Conservation (phyloP, 768 basidiomycete species). For the Pleurotus giganteus region DNA sequence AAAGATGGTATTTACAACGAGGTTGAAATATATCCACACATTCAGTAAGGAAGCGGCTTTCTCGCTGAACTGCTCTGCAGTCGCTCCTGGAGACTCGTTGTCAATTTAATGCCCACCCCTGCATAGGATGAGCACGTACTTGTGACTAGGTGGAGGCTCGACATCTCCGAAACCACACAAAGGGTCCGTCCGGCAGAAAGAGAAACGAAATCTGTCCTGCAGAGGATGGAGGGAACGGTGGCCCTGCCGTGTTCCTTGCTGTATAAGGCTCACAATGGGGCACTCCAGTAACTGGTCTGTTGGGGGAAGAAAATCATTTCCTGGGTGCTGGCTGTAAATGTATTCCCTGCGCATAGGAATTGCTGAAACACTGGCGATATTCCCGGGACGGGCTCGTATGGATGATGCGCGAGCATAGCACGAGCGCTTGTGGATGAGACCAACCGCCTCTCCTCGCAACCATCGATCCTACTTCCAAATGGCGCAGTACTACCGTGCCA, state of each 20-base stretch:
- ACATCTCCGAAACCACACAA: background rate
- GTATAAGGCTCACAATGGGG: too few species aligned
- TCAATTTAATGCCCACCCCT: too few species aligned
- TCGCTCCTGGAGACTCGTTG: conserved; percentile 17
- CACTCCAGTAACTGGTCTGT: background rate
- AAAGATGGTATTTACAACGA: conserved; percentile 43
- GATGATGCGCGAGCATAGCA: background rate
- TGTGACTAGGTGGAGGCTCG: background rate
- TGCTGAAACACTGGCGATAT: background rate
- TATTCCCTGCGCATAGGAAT: conserved; percentile 1
- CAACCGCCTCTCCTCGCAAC: conserved; percentile 3
- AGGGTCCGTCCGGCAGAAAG: conserved; percentile 22
- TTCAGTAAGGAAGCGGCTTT: conserved; percentile 27
- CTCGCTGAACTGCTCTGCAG: conserved; percentile 20
- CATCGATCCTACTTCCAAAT: background rate
- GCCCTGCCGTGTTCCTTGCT: conserved; percentile 1
- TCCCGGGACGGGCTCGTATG: background rate
- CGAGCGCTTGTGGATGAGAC: background rate
- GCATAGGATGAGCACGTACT: too few species aligned
- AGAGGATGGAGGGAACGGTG: conserved; percentile 9
- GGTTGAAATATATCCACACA: conserved; percentile 43
- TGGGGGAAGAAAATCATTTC: background rate
- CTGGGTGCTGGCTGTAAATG: background rate
- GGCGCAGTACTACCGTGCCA: conserved; percentile 9
- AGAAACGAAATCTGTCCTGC: conserved; percentile 18